phyloP scores from a whole-genome alignment of 2,329 filamentous ascomycete species.

The Akanthomyces lecanii region DNA sequence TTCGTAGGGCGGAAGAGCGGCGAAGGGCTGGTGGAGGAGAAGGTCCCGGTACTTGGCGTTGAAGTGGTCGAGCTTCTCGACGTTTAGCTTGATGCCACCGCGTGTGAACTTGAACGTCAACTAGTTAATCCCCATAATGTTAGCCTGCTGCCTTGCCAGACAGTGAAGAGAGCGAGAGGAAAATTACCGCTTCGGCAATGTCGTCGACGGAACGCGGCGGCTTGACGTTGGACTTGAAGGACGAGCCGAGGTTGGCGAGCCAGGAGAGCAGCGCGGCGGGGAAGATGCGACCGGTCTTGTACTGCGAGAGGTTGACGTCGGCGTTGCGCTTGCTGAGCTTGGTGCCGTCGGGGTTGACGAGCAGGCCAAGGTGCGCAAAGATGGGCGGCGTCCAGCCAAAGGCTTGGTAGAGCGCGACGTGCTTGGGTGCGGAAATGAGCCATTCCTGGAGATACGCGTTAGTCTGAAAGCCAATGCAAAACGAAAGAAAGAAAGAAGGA shows the following conservation, averaged over 20 bases:
- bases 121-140: conserved; percentile 32
- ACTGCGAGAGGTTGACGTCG: conserved; percentile 47
- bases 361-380: conserved; percentile 78
- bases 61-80: conserved; percentile 75
- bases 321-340: conserved; percentile 83
- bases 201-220: conserved; percentile 54
- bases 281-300: conserved; percentile 42
- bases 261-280: conserved; percentile 67
- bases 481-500: no score
- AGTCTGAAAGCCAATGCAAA: neutral
- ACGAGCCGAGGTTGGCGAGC: conserved; percentile 62
- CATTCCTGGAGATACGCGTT: conserved; percentile 58
- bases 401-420: conserved; percentile 66
- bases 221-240: conserved; percentile 26
- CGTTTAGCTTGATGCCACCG: conserved; percentile 79
- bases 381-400: conserved; percentile 68
- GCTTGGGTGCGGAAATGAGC: conserved; percentile 86
- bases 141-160: neutral
- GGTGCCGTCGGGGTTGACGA: conserved; percentile 63
- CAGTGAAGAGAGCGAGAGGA: neutral
- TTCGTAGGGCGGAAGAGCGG: conserved; percentile 24
- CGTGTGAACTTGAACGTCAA: conserved; percentile 87
- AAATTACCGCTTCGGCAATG: conserved; percentile 62
- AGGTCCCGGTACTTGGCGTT: conserved; percentile 60
- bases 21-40: conserved; percentile 27